phyloP scores from a whole-genome alignment of 2,329 filamentous ascomycete genomes.

The Colletotrichum karsti region DNA sequence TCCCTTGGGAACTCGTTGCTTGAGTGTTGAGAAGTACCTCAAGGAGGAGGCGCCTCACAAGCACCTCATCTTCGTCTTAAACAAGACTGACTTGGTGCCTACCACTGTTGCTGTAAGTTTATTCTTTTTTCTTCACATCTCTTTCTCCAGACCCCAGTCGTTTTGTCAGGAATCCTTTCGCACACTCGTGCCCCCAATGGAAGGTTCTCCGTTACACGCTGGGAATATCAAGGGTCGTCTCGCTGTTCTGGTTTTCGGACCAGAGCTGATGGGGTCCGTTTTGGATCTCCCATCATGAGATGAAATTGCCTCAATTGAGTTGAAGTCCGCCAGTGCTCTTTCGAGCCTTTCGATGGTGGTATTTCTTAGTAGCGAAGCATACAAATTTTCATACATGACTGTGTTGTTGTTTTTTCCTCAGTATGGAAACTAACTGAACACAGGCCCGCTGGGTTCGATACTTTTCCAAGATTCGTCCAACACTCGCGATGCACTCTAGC shows the following conservation, averaged over 20 bases:
- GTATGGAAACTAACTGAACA: constrained; percentile 38
- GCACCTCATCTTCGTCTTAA: constrained; percentile 88
- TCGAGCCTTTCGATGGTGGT: constrained; percentile 64
- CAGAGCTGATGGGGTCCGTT: constrained; percentile 83
- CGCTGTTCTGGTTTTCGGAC: constrained; percentile 73
- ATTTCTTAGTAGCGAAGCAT: constrained; percentile 99
- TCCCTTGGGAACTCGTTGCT: constrained; percentile 88
- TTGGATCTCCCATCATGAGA: constrained; percentile 83
- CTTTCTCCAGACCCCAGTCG: constrained; percentile 65
- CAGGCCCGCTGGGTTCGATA: constrained; percentile 93
- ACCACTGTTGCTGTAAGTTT: constrained; percentile 92
- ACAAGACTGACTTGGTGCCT: constrained; percentile 93
- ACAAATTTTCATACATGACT: constrained; percentile 54
- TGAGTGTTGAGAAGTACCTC: constrained; percentile 84
- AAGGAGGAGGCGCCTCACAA: constrained; percentile 95
- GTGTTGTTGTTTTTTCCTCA: constrained; percentile 15
- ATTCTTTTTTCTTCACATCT: constrained; percentile 27
- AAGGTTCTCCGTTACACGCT: constrained; percentile 97
- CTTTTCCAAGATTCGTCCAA: constrained; percentile 91
- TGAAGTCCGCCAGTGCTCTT: constrained; percentile 81
- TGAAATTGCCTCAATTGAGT: constrained; percentile 93
- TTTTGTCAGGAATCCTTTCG: constrained; percentile 86
- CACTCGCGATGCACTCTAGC: constrained; percentile 91
- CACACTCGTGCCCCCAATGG: constrained; percentile 70
- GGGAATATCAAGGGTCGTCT: constrained; percentile 89